Percentiles rank a stretch among this genome's conserved stretches.
phyloP scores from a whole-genome alignment of 257 asterid species.

The Solanum phureja region DNA sequence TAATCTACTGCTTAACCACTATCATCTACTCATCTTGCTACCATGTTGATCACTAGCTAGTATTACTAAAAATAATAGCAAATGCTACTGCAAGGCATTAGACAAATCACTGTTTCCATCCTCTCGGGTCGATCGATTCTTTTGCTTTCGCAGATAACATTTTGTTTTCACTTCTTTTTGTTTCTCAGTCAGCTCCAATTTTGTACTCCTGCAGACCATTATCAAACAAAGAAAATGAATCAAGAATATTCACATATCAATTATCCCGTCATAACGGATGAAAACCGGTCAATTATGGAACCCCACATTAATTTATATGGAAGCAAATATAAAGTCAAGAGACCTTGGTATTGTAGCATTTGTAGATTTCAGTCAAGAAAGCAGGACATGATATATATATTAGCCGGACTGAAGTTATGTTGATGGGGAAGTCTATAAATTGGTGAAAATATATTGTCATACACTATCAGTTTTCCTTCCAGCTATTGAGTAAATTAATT shows the following conservation, averaged over 20 bases:
- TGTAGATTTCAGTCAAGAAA: background rate
- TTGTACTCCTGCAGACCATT: conserved; percentile 20
- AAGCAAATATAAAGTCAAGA: background rate
- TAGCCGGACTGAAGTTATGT: background rate
- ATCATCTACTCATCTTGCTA: background rate
- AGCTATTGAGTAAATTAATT: background rate
- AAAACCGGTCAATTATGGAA: background rate
- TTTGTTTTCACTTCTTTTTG: conserved; percentile 9
- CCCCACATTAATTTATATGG: background rate
- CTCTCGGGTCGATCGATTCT: background rate
- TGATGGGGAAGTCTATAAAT: background rate
- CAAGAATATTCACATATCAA: background rate
- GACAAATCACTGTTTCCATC: conserved; percentile 6
- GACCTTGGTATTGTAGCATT: background rate
- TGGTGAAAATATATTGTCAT: background rate
- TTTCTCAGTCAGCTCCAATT: conserved; percentile 16
- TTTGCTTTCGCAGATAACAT: conserved; percentile 16
- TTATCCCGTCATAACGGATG: background rate
- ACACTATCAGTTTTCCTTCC: background rate
- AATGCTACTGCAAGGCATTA: conserved; percentile 1
- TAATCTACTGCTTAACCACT: background rate
- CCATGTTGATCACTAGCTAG: conserved; percentile 2
- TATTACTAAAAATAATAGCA: background rate
- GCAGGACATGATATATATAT: background rate
- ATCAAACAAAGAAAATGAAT: background rate